Evolutionary conservation across 306 rosid species (phyloP).

Genomic region (Aeschynomene evenia): DNA sequence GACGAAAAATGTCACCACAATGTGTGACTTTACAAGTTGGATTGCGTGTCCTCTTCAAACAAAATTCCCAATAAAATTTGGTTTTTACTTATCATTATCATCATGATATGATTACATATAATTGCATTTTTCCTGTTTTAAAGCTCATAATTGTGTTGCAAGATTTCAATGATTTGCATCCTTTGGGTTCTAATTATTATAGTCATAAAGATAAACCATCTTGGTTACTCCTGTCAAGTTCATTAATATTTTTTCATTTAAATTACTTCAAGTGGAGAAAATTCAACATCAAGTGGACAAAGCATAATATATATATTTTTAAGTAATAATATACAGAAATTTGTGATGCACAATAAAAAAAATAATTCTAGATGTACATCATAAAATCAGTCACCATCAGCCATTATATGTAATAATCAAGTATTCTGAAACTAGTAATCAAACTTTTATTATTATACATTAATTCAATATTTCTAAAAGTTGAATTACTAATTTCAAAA

Average conservation of each 20-base stretch:
- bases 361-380: too few relatives aligned
- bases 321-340: too few relatives aligned
- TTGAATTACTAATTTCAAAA: too few relatives aligned
- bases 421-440: too few relatives aligned
- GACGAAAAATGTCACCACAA: constrained; percentile 2
- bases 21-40: constrained; percentile 1
- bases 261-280: not conserved
- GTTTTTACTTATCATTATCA: not conserved
- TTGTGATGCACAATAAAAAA: too few relatives aligned
- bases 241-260: not conserved
- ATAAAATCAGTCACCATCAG: too few relatives aligned
- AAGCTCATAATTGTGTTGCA: not conserved
- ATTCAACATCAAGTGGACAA: not conserved
- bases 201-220: too few relatives aligned
- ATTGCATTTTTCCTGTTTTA: not conserved
- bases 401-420: too few relatives aligned
- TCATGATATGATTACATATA: not conserved
- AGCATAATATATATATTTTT: not conserved
- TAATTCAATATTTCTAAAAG: too few relatives aligned
- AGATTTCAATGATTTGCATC: not conserved
- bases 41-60: not conserved
- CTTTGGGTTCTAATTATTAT: too few relatives aligned
- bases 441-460: too few relatives aligned
- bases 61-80: constrained; percentile 1
- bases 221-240: not conserved